phyloP scores from a whole-genome alignment of 139 green algal species.

The Tetradesmus lagerheimii region DNA sequence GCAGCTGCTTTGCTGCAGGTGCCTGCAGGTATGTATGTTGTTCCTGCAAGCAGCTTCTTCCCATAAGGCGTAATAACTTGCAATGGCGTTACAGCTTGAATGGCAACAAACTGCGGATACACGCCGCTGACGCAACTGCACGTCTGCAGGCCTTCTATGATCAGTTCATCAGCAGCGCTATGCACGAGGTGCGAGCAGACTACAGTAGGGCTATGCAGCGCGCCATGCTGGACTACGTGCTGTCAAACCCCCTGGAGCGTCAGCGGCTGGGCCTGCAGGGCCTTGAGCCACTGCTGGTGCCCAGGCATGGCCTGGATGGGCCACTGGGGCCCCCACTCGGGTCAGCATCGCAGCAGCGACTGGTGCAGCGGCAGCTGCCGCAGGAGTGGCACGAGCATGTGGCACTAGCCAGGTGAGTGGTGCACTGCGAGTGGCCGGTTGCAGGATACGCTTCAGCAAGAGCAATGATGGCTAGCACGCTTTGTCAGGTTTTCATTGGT shows the following conservation, averaged over 20 bases:
- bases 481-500: background rate
- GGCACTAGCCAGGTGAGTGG: constrained; percentile 53
- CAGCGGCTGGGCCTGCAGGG: constrained; percentile 65
- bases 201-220: constrained; percentile 71
- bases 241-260: constrained; percentile 62
- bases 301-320: background rate
- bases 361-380: constrained; percentile 54
- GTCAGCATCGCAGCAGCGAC: constrained; percentile 4
- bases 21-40: background rate
- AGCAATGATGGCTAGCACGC: no score
- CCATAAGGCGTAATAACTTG: no score
- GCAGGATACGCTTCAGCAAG: background rate
- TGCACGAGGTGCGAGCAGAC: constrained; percentile 75
- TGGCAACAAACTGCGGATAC: no score
- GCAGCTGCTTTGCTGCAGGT: background rate
- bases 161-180: constrained; percentile 55
- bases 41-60: background rate
- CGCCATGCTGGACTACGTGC: constrained; percentile 79
- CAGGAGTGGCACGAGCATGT: constrained; percentile 65
- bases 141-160: constrained; percentile 64
- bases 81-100: no score
- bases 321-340: constrained; percentile 21
- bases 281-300: constrained; percentile 64
- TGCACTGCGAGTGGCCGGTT: background rate
- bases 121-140: background rate